phyloP scores from a whole-genome alignment of 805 yeast genomes.

The Komagataella phaffii region DNA sequence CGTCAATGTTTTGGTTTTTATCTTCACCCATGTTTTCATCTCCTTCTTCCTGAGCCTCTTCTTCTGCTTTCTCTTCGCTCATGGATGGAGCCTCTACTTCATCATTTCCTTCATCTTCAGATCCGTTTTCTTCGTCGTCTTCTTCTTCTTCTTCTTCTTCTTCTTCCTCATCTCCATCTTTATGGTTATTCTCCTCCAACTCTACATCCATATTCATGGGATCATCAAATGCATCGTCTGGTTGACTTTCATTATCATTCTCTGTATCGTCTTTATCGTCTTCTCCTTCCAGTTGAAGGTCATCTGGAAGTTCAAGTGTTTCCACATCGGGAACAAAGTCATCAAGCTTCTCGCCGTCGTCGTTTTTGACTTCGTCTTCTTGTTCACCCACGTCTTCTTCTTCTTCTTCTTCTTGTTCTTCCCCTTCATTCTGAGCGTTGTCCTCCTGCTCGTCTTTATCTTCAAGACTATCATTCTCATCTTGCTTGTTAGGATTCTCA shows the following conservation, averaged over 20 bases:
- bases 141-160: conserved; percentile 11
- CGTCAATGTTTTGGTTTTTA: conserved; percentile 15
- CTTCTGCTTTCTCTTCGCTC: conserved; percentile 9
- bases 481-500: conserved; percentile 22
- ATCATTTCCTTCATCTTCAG: conserved; percentile 16
- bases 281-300: conserved; percentile 82
- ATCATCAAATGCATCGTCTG: conserved; percentile 6
- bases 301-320: conserved; percentile 83
- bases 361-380: conserved; percentile 62
- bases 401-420: conserved; percentile 32
- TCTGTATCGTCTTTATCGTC: conserved; percentile 46
- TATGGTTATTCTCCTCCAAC: conserved; percentile 7
- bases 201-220: conserved; percentile 8
- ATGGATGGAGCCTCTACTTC: conserved; percentile 8
- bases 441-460: conserved; percentile 28
- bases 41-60: conserved; percentile 13
- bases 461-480: conserved; percentile 19
- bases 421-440: conserved; percentile 38
- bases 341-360: conserved; percentile 58
- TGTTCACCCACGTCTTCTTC: conserved; percentile 72
- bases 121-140: conserved; percentile 14
- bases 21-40: conserved; percentile 9
- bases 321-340: conserved; percentile 73
- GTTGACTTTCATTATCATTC: conserved; percentile 22
- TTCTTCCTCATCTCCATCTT: conserved; percentile 5